Percentiles rank a stretch among this genome's conserved stretches.
Evolutionary conservation across 108 stramenopile species (phyloP).

Genomic region (Licmophora abbreviata): DNA sequence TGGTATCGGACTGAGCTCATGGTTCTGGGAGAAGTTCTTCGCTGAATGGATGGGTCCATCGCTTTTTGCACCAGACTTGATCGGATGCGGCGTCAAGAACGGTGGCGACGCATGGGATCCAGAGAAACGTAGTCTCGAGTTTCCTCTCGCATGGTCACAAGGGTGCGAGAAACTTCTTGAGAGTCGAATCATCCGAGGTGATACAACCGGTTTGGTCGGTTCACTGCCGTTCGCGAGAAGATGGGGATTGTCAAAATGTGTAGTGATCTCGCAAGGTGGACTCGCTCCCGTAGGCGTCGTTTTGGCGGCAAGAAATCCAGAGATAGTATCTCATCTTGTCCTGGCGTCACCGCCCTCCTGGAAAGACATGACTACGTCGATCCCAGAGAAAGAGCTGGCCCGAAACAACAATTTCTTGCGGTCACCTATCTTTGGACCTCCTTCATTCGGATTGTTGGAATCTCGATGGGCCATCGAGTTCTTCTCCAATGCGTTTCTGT

Average conservation of each 20-base stretch:
- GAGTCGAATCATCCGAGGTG: neutral
- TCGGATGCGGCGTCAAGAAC: conserved; percentile 56
- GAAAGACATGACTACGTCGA: conserved; percentile 40
- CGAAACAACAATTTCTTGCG: conserved; percentile 48
- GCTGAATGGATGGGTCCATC: conserved; percentile 17
- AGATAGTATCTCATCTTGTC: conserved; percentile 21
- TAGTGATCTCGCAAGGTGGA: conserved; percentile 57
- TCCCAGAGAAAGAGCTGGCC: conserved; percentile 34
- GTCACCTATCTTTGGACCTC: conserved; percentile 26
- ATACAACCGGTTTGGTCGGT: neutral
- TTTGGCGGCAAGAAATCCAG: conserved; percentile 48
- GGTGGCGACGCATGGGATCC: conserved; percentile 45
- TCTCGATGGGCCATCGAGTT: conserved; percentile 35
- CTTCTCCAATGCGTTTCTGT: conserved; percentile 59
- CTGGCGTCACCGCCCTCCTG: conserved; percentile 55
- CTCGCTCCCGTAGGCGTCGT: conserved; percentile 51
- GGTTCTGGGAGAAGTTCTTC: conserved; percentile 54
- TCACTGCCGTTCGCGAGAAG: conserved; percentile 6
- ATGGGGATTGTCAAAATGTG: conserved; percentile 11
- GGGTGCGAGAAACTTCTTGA: conserved; percentile 35
- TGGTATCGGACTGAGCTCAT: conserved; percentile 54
- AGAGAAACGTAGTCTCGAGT: conserved; percentile 21
- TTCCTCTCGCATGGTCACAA: conserved; percentile 56
- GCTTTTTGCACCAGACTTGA: conserved; percentile 53
- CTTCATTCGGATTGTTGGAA: conserved; percentile 53